Conservation (phyloP, 768 basidiomycete species). For the Auriscalpium microsporum region DNA sequence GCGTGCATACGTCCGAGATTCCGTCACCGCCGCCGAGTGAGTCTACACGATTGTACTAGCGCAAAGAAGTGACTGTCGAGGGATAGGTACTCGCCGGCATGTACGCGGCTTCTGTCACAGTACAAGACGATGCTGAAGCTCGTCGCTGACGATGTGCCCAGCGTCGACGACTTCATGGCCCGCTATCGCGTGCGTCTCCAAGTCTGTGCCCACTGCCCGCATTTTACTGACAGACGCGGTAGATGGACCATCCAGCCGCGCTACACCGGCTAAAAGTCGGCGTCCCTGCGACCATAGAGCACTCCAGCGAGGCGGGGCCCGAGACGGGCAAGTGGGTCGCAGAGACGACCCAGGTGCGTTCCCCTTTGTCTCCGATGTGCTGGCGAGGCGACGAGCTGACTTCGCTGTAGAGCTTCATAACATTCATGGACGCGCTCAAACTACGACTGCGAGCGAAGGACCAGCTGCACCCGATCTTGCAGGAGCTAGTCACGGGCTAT, state of each 20-base stretch:
- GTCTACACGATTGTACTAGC: slow-evolving; percentile 25
- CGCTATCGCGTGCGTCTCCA: slow-evolving; percentile 48
- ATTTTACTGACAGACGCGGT: neutral
- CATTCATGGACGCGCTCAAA: slow-evolving; percentile 96
- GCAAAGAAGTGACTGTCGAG: neutral
- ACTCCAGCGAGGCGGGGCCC: slow-evolving; percentile 84
- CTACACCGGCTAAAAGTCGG: slow-evolving; percentile 85
- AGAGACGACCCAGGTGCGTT: slow-evolving; percentile 83
- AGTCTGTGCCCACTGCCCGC: neutral
- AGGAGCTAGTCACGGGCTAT: slow-evolving; percentile 92
- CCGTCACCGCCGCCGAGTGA: slow-evolving; percentile 84
- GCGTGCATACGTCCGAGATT: slow-evolving; percentile 90
- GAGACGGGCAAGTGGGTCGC: slow-evolving; percentile 97
- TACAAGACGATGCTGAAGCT: slow-evolving; percentile 97
- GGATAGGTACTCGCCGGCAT: slow-evolving; percentile 92
- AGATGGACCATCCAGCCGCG: slow-evolving; percentile 94
- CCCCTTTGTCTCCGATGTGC: neutral
- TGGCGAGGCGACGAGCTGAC: neutral
- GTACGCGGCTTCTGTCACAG: slow-evolving; percentile 84
- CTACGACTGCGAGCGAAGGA: slow-evolving; percentile 90
- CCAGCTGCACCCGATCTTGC: slow-evolving; percentile 87
- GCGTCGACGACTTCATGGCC: slow-evolving; percentile 85
- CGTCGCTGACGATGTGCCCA: slow-evolving; percentile 78
- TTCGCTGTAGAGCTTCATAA: slow-evolving; percentile 79
- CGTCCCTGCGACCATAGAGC: slow-evolving; percentile 94